Conservation (phyloP, 306 rosid genomes). For the Cucurbita pepo region DNA sequence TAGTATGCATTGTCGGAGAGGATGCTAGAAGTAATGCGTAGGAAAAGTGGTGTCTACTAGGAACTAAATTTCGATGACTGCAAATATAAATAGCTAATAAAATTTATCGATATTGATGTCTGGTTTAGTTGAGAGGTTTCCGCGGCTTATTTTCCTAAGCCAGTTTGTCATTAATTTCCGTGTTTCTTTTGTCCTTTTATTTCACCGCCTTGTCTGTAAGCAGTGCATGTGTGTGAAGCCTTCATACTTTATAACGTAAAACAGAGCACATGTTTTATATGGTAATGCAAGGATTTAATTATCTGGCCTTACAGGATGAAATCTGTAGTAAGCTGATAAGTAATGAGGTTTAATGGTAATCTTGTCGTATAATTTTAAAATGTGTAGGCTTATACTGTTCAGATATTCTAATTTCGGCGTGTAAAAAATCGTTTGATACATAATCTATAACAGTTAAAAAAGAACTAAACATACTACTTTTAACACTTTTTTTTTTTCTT, state of each 20-base stretch:
- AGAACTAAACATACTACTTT: not conserved
- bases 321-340: not conserved
- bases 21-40: not conserved
- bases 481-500: not conserved
- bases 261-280: not conserved
- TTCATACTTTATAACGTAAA: not conserved
- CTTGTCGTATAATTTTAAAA: not conserved
- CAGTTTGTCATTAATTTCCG: not conserved
- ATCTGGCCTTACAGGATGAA: not conserved
- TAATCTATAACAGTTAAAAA: not conserved
- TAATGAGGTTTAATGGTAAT: not conserved
- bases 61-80: not conserved
- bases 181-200: not conserved
- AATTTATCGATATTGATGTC: not conserved
- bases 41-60: not conserved
- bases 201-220: not conserved
- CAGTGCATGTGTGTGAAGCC: not conserved
- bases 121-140: not conserved
- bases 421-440: not conserved
- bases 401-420: not conserved
- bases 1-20: not conserved
- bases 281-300: not conserved
- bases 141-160: not conserved
- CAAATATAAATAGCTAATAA: not conserved
- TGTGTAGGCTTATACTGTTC: not conserved